Evolutionary conservation across 148 eudicot genomes (phyloP).

Genomic region (Camellia granthamiana): DNA sequence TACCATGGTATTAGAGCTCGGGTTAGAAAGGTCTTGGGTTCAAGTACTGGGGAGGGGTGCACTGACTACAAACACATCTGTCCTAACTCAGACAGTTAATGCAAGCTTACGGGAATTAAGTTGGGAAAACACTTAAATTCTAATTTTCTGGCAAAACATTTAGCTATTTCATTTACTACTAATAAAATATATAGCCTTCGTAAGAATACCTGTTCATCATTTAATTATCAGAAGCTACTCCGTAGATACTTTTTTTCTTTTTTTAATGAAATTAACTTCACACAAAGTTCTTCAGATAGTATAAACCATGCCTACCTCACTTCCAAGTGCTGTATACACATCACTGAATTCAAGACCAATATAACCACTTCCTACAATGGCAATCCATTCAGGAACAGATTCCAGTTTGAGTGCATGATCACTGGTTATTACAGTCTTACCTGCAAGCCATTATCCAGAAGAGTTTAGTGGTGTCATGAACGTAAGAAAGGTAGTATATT

Average conservation of each 20-base stretch:
- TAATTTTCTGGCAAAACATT: neutral
- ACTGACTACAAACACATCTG: neutral
- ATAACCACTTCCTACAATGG: slow-evolving; percentile 98
- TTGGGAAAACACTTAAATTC: neutral
- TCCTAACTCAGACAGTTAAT: slow-evolving; percentile 2
- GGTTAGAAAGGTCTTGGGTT: too few species aligned
- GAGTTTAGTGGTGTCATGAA: neutral
- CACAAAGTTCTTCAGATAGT: neutral
- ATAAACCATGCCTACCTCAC: slow-evolving; percentile 63
- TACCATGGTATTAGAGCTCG: too few species aligned
- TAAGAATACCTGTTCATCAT: neutral
- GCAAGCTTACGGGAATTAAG: neutral
- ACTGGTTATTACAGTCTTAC: slow-evolving; percentile 98
- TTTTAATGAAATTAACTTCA: slow-evolving; percentile 11
- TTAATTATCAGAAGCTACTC: slow-evolving; percentile 2
- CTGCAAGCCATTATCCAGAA: slow-evolving; percentile 40
- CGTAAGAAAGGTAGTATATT: neutral
- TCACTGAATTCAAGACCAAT: slow-evolving; percentile 99
- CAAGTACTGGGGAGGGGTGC: neutral
- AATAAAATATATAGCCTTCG: neutral
- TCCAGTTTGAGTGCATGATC: slow-evolving; percentile 99
- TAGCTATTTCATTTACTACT: neutral
- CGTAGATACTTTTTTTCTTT: neutral
- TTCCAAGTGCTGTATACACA: slow-evolving; percentile 99
- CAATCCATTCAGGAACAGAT: slow-evolving; percentile 97